Conservation (phyloP, 192 early-diverging fungal genomes). For the Umbelopsis sp. region DNA sequence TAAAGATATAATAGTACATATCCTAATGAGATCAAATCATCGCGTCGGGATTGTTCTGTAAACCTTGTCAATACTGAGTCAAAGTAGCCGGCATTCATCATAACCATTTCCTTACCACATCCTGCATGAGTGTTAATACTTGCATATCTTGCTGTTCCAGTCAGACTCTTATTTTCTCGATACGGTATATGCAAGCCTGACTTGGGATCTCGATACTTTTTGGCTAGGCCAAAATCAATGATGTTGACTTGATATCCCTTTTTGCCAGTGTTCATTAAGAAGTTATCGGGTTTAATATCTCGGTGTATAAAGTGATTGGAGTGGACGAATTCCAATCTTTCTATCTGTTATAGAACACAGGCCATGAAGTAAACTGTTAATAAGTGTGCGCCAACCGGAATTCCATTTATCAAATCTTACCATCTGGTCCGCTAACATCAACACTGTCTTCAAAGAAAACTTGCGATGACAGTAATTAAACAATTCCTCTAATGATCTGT, state of each 20-base stretch:
- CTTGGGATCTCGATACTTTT: conserved; percentile 84
- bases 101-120: conserved; percentile 53
- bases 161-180: conserved; percentile 91
- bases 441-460: conserved; percentile 86
- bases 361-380: not conserved
- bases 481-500: conserved; percentile 78
- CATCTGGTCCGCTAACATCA: conserved; percentile 87
- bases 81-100: not conserved
- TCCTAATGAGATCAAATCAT: conserved; percentile 87
- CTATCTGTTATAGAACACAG: conserved; percentile 37
- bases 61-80: not conserved
- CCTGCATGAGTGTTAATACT: conserved; percentile 89
- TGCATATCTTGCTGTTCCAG: conserved; percentile 91
- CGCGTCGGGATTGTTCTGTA: conserved; percentile 85
- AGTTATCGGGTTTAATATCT: conserved; percentile 93
- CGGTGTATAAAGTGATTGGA: conserved; percentile 90
- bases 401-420: conserved; percentile 39
- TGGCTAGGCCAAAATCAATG: conserved; percentile 92
- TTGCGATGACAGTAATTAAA: conserved; percentile 91
- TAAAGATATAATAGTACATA: conserved; percentile 93
- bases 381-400: not conserved
- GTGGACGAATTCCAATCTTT: conserved; percentile 73
- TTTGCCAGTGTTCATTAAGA: conserved; percentile 86
- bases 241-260: conserved; percentile 84
- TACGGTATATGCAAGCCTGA: conserved; percentile 89